These are phyloP conservation scores for Elongisporangium senticosum DNA, from an alignment of 352 stramenopile genomes.

Conservation along the genomic window DNA sequence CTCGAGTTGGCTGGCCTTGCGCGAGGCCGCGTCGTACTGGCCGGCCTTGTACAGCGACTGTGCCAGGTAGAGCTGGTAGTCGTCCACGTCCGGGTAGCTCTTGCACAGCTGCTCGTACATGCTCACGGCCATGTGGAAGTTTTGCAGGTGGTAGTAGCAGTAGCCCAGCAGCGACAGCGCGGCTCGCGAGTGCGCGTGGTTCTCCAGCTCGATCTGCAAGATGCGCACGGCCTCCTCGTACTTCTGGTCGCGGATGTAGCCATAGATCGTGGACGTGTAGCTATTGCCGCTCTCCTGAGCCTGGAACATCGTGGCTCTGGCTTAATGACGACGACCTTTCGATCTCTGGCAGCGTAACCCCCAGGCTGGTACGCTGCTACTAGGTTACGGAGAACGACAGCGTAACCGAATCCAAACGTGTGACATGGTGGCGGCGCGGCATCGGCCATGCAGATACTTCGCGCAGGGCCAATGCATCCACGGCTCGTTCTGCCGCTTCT, in stretches of 20 bases:
- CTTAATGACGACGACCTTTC: background rate
- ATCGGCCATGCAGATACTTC: background rate
- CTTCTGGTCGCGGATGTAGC: constrained; percentile 91
- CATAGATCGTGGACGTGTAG: constrained; percentile 94
- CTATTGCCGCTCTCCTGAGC: constrained; percentile 59
- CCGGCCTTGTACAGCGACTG: constrained; percentile 92
- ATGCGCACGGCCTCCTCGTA: constrained; percentile 92
- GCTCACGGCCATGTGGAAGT: constrained; percentile 86
- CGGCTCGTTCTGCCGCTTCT: background rate
- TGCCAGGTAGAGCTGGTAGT: constrained; percentile 95
- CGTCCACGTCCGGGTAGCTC: constrained; percentile 91
- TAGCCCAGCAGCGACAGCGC: constrained; percentile 95
- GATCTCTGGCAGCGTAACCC: background rate
- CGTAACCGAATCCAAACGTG: background rate
- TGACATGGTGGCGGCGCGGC: background rate
- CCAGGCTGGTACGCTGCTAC: too few species aligned
- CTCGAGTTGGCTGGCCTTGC: constrained; percentile 77
- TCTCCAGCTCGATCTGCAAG: constrained; percentile 90
- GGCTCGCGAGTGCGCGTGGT: constrained; percentile 89
- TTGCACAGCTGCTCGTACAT: constrained; percentile 95
- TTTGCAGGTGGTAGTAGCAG: constrained; percentile 96
- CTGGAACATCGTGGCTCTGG: constrained; percentile 50
- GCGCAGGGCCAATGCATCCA: background rate
- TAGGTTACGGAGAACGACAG: background rate
- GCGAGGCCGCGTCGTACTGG: constrained; percentile 74